These are phyloP conservation scores for Diaporthe vaccinii DNA, from an alignment of 2,329 filamentous ascomycete species.

Conservation along the genomic window DNA sequence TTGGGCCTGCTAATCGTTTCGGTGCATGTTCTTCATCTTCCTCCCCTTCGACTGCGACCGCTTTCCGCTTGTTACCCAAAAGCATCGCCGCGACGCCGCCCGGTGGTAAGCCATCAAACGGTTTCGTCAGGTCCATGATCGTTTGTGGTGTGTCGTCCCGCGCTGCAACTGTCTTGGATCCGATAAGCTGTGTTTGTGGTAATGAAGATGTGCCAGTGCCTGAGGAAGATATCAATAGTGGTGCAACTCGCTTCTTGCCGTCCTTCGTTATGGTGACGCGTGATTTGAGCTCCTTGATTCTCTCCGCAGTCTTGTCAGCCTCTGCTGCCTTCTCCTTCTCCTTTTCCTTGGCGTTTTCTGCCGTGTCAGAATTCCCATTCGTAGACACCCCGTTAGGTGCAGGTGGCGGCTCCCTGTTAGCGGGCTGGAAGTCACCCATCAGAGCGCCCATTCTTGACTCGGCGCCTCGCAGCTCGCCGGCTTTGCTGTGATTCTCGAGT, in stretches of 20 bases:
- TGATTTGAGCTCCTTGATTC: constrained; percentile 80
- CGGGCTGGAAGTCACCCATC: constrained; percentile 84
- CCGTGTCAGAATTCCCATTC: constrained; percentile 44
- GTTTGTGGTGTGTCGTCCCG: constrained; percentile 83
- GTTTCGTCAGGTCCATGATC: constrained; percentile 90
- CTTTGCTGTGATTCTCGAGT: constrained; percentile 92
- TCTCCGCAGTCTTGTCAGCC: constrained; percentile 66
- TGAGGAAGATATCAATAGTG: constrained; percentile 90
- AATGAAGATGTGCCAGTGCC: constrained; percentile 89
- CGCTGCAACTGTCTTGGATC: constrained; percentile 72
- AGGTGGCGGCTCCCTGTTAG: constrained; percentile 63
- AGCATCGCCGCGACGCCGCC: constrained; percentile 89
- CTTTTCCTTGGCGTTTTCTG: constrained; percentile 47
- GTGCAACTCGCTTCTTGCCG: constrained; percentile 95
- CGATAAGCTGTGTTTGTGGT: constrained; percentile 89
- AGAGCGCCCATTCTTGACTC: constrained; percentile 98
- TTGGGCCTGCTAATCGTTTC: constrained; percentile 73
- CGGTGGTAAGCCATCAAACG: constrained; percentile 91
- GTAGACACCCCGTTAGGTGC: constrained; percentile 67
- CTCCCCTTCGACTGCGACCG: constrained; percentile 78
- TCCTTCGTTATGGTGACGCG: constrained; percentile 96
- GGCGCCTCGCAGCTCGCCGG: constrained; percentile 87
- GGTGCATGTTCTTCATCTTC: constrained; percentile 74
- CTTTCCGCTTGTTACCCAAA: constrained; percentile 93
- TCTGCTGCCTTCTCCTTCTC: constrained; percentile 54